A percentile compares a stretch with the other conserved stretches of the same genome.
Evolutionary conservation across 495 filamentous ascomycete genomes (phyloP).

Genomic region (Penicillium flavigenum): DNA sequence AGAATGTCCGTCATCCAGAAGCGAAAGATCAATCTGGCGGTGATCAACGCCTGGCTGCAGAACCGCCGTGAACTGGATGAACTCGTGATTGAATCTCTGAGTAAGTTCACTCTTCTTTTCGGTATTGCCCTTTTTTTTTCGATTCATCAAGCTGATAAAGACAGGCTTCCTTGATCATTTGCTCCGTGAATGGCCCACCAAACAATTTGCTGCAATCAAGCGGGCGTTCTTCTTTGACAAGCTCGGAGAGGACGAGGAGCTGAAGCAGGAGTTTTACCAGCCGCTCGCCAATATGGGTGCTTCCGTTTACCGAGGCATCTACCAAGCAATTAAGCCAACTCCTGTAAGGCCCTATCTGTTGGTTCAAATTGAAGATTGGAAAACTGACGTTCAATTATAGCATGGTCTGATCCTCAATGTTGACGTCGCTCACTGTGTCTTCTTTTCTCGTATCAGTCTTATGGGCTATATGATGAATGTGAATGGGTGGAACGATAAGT

Average conservation of each 20-base stretch:
- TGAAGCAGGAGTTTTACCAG: slow-evolving; percentile 12
- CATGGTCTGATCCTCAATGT: slow-evolving; percentile 72
- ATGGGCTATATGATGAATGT: slow-evolving; percentile 33
- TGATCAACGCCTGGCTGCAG: slow-evolving; percentile 63
- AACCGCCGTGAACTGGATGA: slow-evolving; percentile 58
- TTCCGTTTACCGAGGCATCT: slow-evolving; percentile 81
- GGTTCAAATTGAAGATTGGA: neutral
- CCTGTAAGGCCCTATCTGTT: slow-evolving; percentile 41
- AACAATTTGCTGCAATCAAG: slow-evolving; percentile 63
- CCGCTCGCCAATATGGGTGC: slow-evolving; percentile 47
- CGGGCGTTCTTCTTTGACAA: slow-evolving; percentile 69
- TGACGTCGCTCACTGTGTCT: slow-evolving; percentile 53
- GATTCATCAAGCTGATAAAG: slow-evolving; percentile 20
- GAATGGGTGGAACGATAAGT: slow-evolving; percentile 20
- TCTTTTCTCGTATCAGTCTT: slow-evolving; percentile 38
- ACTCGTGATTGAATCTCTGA: slow-evolving; percentile 72
- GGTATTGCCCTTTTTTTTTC: neutral
- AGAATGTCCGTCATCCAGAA: slow-evolving; percentile 58
- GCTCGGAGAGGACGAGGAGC: slow-evolving; percentile 31
- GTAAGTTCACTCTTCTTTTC: slow-evolving; percentile 39
- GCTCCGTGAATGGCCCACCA: slow-evolving; percentile 71
- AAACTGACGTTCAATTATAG: slow-evolving; percentile 26
- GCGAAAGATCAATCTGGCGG: slow-evolving; percentile 59
- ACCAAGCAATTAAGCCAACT: slow-evolving; percentile 71
- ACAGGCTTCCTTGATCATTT: slow-evolving; percentile 82